These are phyloP conservation scores for Eucalyptus urophylla DNA, from an alignment of 345 rosid species.

Conservation along the genomic window DNA sequence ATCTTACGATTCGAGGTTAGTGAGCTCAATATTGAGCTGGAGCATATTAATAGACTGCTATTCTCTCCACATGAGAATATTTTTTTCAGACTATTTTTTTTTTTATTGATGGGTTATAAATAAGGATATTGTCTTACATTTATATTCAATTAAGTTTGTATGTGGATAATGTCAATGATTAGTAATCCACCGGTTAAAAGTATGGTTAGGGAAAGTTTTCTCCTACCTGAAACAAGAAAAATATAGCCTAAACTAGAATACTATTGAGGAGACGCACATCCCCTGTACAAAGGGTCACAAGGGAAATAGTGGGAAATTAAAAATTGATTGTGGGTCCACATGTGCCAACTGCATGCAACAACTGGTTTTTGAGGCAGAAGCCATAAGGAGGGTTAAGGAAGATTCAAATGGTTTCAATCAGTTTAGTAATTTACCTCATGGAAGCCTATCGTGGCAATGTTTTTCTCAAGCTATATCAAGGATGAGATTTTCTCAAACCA, in stretches of 20 bases:
- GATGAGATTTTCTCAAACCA: background rate
- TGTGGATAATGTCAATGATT: background rate
- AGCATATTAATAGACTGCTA: background rate
- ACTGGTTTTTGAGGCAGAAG: background rate
- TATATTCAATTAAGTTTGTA: background rate
- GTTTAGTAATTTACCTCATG: background rate
- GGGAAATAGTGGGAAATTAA: background rate
- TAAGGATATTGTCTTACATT: background rate
- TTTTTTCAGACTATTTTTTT: background rate
- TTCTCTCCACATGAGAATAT: background rate
- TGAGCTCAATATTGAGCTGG: background rate
- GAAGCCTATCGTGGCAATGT: background rate
- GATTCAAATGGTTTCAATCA: background rate
- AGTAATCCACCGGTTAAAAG: background rate
- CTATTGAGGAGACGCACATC: background rate
- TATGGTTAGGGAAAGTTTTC: background rate
- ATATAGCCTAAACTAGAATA: background rate
- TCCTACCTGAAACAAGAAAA: background rate
- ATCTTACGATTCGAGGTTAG: fast-evolving
- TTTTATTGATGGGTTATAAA: background rate
- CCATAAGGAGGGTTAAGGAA: background rate
- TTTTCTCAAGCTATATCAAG: background rate
- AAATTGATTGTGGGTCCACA: background rate
- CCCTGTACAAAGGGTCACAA: background rate
- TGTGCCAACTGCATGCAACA: background rate